These are phyloP conservation scores for Physocladia obscura DNA, from an alignment of 192 early-diverging fungal species.

Conservation along the genomic window DNA sequence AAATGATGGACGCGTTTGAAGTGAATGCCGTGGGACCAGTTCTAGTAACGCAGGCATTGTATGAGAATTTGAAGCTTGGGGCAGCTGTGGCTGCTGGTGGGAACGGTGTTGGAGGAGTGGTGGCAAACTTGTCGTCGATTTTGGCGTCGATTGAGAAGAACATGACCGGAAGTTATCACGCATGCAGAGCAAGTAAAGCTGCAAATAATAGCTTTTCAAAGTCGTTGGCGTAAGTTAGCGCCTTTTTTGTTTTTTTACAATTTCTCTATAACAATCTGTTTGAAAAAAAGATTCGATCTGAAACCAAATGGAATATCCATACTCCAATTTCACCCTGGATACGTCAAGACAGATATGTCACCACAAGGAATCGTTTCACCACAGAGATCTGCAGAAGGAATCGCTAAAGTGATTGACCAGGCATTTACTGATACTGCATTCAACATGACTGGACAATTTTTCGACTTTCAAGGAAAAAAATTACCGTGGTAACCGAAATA, in stretches of 20 bases:
- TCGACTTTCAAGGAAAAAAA: neutral
- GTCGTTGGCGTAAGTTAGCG: slow-evolving; percentile 10
- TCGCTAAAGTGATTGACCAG: slow-evolving; percentile 30
- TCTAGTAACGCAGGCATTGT: slow-evolving; percentile 21
- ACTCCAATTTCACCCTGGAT: slow-evolving; percentile 28
- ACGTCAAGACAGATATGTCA: slow-evolving; percentile 33
- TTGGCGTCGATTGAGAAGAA: slow-evolving; percentile 28
- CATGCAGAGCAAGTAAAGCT: slow-evolving; percentile 29
- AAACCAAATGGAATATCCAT: slow-evolving; percentile 9
- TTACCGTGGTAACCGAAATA: slow-evolving; percentile 57
- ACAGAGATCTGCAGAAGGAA: slow-evolving; percentile 21
- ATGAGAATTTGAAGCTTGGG: slow-evolving; percentile 18
- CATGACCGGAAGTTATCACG: slow-evolving; percentile 19
- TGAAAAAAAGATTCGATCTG: slow-evolving; percentile 19
- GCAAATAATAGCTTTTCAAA: slow-evolving; percentile 29
- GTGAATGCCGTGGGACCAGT: slow-evolving; percentile 34
- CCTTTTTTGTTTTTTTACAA: too few relatives aligned
- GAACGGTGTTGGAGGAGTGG: neutral
- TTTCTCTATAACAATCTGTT: too few relatives aligned
- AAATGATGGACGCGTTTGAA: neutral
- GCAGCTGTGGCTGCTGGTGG: neutral
- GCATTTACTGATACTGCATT: neutral
- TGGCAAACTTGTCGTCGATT: slow-evolving; percentile 20
- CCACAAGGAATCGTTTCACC: slow-evolving; percentile 20
- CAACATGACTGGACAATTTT: slow-evolving; percentile 6